Conservation (phyloP, 805 yeast species). For the Cyberlindnera mycetangii region DNA sequence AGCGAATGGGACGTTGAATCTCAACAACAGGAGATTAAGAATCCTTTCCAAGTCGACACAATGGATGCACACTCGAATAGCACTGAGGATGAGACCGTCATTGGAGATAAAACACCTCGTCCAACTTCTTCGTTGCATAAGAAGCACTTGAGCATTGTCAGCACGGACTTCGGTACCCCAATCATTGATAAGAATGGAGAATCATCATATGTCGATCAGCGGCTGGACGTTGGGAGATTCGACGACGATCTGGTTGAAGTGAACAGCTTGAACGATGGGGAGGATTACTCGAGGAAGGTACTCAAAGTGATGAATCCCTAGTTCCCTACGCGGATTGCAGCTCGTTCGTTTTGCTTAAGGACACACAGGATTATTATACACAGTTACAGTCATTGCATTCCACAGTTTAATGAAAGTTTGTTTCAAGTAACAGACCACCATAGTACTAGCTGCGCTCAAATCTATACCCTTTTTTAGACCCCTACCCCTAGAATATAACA, state of each 20-base stretch:
- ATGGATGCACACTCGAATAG: constrained; percentile 4
- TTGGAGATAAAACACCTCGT: constrained; percentile 7
- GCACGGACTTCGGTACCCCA: constrained; percentile 18
- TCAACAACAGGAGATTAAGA: background rate
- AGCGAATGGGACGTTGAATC: constrained; percentile 14
- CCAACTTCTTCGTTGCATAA: background rate
- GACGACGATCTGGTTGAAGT: constrained; percentile 36
- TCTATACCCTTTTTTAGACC: too few relatives aligned
- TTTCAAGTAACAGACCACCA: too few relatives aligned
- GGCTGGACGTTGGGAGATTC: constrained; percentile 56
- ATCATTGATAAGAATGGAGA: constrained; percentile 19
- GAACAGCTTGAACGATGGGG: constrained; percentile 50
- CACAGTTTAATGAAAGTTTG: too few relatives aligned
- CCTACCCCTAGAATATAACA: too few relatives aligned
- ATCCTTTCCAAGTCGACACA: background rate
- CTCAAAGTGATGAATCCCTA: constrained; percentile 43
- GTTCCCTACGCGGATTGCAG: too few relatives aligned
- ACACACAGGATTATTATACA: too few relatives aligned
- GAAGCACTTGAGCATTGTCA: constrained; percentile 9
- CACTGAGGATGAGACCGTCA: constrained; percentile 12
- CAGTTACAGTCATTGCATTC: too few relatives aligned
- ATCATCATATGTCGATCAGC: constrained; percentile 45
- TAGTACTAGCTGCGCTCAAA: too few relatives aligned
- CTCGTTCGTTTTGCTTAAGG: too few relatives aligned
- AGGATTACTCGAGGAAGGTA: constrained; percentile 55